Conservation (phyloP, 768 basidiomycete genomes). For the Mycena maculata region DNA sequence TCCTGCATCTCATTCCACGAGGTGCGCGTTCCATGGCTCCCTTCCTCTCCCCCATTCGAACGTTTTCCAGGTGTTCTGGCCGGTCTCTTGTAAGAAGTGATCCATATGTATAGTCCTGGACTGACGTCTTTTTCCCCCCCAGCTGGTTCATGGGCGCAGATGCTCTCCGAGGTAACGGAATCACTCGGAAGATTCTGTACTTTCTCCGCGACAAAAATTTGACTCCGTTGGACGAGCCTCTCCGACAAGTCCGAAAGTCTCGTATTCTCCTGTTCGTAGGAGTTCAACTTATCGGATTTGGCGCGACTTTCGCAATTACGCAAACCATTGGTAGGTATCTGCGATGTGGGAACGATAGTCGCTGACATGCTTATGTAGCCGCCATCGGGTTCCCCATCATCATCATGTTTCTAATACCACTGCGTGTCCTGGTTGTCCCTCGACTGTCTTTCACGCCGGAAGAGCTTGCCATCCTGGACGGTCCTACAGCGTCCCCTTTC, state of each 20-base stretch:
- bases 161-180: conserved; percentile 83
- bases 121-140: conserved; percentile 7
- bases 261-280: conserved; percentile 77
- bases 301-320: conserved; percentile 88
- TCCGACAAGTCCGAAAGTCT: conserved; percentile 78
- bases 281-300: conserved; percentile 87
- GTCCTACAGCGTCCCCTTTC: conserved; percentile 88
- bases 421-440: conserved; percentile 80
- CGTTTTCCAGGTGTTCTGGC: conserved; percentile 70
- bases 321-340: conserved; percentile 82
- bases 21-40: conserved; percentile 46
- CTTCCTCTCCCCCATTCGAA: conserved; percentile 5
- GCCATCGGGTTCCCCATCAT: conserved; percentile 94
- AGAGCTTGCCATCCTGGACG: conserved; percentile 88
- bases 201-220: conserved; percentile 78
- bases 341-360: background rate
- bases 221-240: conserved; percentile 74
- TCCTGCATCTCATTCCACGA: conserved; percentile 83
- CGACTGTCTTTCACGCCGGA: conserved; percentile 78
- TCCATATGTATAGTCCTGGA: background rate
- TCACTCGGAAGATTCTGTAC: conserved; percentile 84
- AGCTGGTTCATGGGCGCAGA: conserved; percentile 95
- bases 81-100: conserved; percentile 82
- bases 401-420: conserved; percentile 84
- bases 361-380: conserved; percentile 57